Evolutionary conservation across 2,329 filamentous ascomycete species (phyloP), one percentile per base, ranked within the genome.

Genomic region (Penicillium vulpinum): DNA sequence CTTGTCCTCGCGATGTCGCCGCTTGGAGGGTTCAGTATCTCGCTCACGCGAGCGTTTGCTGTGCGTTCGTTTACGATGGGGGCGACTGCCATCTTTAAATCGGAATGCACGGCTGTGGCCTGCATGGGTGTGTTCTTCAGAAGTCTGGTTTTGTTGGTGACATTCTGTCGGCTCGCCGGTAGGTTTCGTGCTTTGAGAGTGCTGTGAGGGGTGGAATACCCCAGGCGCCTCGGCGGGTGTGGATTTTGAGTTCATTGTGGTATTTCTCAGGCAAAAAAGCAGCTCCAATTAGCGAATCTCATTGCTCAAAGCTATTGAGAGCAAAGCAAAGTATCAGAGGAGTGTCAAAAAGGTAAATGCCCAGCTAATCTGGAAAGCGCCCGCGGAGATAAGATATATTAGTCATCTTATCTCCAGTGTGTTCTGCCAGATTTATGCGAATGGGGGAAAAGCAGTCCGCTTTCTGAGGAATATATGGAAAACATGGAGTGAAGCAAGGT

Each of bases 1-100:
- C 33, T 51, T 40, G 18, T 61, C 57, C 11, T 63, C 61, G 57
- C 62, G 69, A 57, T 62, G 68, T 10, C 56, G 55, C 1, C 68
- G 67, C 49, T 73, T 73, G 16, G 62, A 61, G 24, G 62, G 58
- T 35, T 33, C 16, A 26, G 9, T 5, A 6, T 51, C 52, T 36
- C 18, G n/a, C 2, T 29, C 31, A 38, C 60, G 63, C 11, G 48
- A 35, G 15, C 29, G n/a, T 13, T 51, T 47, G 8, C 38, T 21
- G 18, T 50, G 51, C 7, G 39, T 46, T 13, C 43, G 39, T 10
- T 41, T 41, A n/a, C 56, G 49, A 26, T 63, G 64, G 44, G 66
- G 69, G 16, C 58, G 53, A 40, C 18, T 51, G 5, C 28, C 22
- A 5, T 51, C 38, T 38, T 66, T 66, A 48, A 66, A 65, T 29